Percentiles rank a stretch among this genome's conserved stretches.
Conservation (phyloP, 2,329 filamentous ascomycete genomes). For the Fusarium fujikuroi region DNA sequence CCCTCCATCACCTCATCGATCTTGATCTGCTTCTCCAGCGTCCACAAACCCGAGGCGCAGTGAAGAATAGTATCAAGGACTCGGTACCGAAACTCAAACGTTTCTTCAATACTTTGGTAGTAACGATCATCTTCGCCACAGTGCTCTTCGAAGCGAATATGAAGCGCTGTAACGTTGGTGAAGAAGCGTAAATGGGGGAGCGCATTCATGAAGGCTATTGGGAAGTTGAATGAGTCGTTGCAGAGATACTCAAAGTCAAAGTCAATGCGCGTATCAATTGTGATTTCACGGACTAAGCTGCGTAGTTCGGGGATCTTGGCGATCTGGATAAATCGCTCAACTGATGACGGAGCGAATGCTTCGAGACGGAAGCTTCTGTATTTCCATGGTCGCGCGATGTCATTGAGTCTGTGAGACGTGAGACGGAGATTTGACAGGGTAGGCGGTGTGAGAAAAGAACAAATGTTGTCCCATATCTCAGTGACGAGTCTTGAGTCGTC, state of each 20-base stretch:
- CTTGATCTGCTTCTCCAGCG: not conserved
- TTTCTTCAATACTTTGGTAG: not conserved
- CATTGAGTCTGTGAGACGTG: not conserved
- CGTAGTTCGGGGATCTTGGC: slow-evolving; percentile 10
- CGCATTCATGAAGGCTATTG: slow-evolving; percentile 1
- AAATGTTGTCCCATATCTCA: slow-evolving; percentile 28
- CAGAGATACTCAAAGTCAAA: not conserved
- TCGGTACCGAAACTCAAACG: slow-evolving; percentile 2
- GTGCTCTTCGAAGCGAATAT: slow-evolving; percentile 14
- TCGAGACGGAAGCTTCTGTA: slow-evolving; percentile 12
- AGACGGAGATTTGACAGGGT: slow-evolving; percentile 9
- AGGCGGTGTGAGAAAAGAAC: not conserved
- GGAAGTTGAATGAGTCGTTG: not conserved
- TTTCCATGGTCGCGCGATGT: not conserved
- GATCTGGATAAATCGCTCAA: slow-evolving; percentile 15
- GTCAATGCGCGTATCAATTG: slow-evolving; percentile 25
- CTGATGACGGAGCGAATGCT: not conserved
- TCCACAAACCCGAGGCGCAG: slow-evolving; percentile 31
- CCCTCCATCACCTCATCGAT: not conserved
- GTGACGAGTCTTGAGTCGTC: not conserved
- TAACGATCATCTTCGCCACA: not conserved
- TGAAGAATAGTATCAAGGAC: slow-evolving; percentile 31
- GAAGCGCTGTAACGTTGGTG: not conserved
- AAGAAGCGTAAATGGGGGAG: not conserved
- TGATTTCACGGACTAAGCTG: slow-evolving; percentile 17